Evolutionary conservation across 2,329 filamentous ascomycete genomes (phyloP).

Genomic region (Cephalotrichum gorgonifer): DNA sequence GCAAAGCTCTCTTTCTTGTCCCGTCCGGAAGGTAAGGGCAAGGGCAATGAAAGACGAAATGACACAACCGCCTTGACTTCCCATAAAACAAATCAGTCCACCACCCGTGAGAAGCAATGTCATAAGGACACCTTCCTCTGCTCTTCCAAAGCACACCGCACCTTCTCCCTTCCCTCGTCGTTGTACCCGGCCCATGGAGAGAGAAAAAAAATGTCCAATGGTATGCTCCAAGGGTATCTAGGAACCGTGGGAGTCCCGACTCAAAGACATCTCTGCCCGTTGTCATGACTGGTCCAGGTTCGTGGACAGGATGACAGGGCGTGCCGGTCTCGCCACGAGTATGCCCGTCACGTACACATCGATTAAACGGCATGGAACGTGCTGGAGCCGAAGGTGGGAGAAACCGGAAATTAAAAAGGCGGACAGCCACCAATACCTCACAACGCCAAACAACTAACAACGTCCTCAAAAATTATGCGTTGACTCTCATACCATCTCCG

Average conservation of each 20-base stretch:
- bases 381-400: neutral
- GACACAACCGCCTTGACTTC: neutral
- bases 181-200: neutral
- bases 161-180: neutral
- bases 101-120: neutral
- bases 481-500: neutral
- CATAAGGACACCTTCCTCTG: neutral
- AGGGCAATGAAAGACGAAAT: neutral
- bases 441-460: constrained; percentile 32
- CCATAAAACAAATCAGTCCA: neutral
- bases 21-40: neutral
- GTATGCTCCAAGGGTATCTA: neutral
- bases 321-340: neutral
- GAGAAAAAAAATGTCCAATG: no score
- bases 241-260: no score
- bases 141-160: neutral
- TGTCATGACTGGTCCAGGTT: neutral
- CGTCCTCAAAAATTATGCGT: constrained; percentile 26
- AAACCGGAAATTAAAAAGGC: constrained; percentile 16
- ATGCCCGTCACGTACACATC: neutral
- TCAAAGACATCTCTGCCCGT: neutral
- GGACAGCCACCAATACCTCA: constrained; percentile 19
- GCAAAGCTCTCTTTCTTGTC: neutral
- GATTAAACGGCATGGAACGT: no score
- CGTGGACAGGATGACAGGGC: neutral